Percentiles rank a stretch among this genome's conserved stretches.
Evolutionary conservation across 306 rosid species (phyloP).

Genomic region (Dalbergia oliveri): DNA sequence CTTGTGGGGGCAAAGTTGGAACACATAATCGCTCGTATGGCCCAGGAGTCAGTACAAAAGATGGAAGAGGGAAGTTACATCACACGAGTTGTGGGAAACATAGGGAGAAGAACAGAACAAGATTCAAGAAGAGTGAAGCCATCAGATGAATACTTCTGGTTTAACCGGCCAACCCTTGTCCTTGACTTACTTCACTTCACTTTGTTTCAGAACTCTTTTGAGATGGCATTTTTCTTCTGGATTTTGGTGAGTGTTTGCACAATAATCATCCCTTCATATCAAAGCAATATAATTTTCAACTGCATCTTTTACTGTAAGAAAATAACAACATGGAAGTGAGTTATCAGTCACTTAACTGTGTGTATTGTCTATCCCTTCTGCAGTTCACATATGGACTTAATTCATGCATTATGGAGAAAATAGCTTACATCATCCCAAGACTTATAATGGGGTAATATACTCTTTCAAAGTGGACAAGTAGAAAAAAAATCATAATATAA

Average conservation of each 20-base stretch:
- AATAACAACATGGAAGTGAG: background rate
- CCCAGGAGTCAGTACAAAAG: constrained; percentile 56
- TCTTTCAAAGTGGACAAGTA: constrained; percentile 16
- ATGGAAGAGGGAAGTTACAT: constrained; percentile 21
- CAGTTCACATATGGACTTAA: constrained; percentile 83
- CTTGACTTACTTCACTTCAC: constrained; percentile 86
- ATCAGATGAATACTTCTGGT: constrained; percentile 86
- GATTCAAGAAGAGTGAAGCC: constrained; percentile 60
- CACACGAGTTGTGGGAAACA: background rate
- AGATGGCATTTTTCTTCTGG: constrained; percentile 97
- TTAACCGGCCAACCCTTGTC: constrained; percentile 63
- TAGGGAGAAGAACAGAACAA: background rate
- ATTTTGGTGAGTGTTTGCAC: constrained; percentile 68
- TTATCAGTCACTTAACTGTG: background rate
- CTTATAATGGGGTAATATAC: constrained; percentile 78
- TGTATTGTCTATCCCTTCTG: constrained; percentile 24
- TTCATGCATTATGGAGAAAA: constrained; percentile 90
- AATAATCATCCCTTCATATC: constrained; percentile 26
- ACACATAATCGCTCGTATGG: constrained; percentile 75
- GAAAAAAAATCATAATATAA: background rate
- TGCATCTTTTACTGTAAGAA: background rate
- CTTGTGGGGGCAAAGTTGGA: constrained; percentile 97
- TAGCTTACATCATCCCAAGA: constrained; percentile 72
- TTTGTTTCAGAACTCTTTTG: constrained; percentile 90
- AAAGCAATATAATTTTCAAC: constrained; percentile 10